Evolutionary conservation across 2,329 filamentous ascomycete genomes (phyloP), one percentile per base, ranked within the genome.

Genomic region (Nemania sp.): DNA sequence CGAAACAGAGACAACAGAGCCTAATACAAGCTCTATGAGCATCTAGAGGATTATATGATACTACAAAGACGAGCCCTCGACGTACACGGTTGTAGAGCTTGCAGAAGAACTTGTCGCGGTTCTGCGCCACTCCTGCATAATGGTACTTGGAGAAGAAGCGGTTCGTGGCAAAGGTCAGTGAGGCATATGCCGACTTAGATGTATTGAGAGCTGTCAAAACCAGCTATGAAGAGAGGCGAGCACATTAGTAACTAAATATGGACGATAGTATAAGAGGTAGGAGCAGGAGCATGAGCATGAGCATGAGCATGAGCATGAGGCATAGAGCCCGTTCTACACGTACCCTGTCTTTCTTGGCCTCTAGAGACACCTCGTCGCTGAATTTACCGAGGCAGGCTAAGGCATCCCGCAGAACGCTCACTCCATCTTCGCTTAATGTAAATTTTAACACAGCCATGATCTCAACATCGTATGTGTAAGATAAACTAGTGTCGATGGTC

Each of bases 111-210:
- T 85, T 87, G 32, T 88, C 86, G 5, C 82, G 82, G 53, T 84
- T 82, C 70, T 85, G 83, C 7, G 81, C 78, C 38, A 74, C 80
- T 22, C 86, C 87, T 63, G 88, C 84, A 73, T 89, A 95, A 60
- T 87, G 85, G 79, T 94, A 95, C 41, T 86, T 87, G 6, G 89
- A 87, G 80, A 94, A 94, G 82, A 94, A 94, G 45, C 87, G 86
- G 71, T 83, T 87, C 47, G 87, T 86, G 51, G 90, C 84, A 61
- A 94, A 88, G 7, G 87, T 86, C 74, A 93, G 90, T 66, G 90
- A 91, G 27, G 90, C 89, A 78, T 94, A 94, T 20, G 91, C 92
- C 3, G 92, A 93, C 76, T 93, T 93, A 64, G 92, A 93, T n/a
- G 88, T 87, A 77, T 95, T 95, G 70, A 95, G 82, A 15, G 92